Conservation (phyloP, 768 basidiomycete genomes). For the Mycena chlorophos region DNA sequence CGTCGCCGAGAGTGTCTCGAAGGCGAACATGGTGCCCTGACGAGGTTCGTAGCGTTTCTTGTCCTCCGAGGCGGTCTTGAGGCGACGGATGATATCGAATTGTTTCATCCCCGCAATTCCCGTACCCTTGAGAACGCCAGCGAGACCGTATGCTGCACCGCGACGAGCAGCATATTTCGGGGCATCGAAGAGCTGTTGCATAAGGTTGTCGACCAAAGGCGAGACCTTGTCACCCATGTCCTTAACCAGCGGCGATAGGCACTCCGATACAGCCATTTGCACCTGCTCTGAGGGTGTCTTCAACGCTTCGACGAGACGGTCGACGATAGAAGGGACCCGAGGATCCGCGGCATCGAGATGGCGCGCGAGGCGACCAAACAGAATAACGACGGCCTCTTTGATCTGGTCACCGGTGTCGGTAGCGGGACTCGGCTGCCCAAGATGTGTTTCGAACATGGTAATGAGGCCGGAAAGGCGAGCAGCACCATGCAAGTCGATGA, state of each 20-base stretch:
- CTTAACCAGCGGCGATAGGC: slow-evolving; percentile 82
- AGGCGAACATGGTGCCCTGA: slow-evolving; percentile 93
- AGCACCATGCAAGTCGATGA: slow-evolving; percentile 84
- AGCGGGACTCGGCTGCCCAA: slow-evolving; percentile 53
- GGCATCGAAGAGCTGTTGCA: slow-evolving; percentile 73
- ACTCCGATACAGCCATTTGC: slow-evolving; percentile 94
- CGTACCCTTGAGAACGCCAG: slow-evolving; percentile 89
- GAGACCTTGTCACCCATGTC: slow-evolving; percentile 62
- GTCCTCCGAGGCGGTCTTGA: slow-evolving; percentile 79
- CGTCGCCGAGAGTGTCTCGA: slow-evolving; percentile 85
- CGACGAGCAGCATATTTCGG: slow-evolving; percentile 90
- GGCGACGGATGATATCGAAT: slow-evolving; percentile 70
- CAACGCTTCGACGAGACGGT: slow-evolving; percentile 83
- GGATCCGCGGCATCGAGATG: slow-evolving; percentile 78
- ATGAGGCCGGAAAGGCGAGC: slow-evolving; percentile 72
- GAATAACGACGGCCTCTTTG: slow-evolving; percentile 92
- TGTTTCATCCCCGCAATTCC: slow-evolving; percentile 87
- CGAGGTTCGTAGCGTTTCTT: slow-evolving; percentile 85
- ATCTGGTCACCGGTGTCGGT: slow-evolving; percentile 82
- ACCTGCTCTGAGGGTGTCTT: slow-evolving; percentile 96
- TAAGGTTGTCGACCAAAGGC: slow-evolving; percentile 70
- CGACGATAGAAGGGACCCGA: slow-evolving; percentile 79
- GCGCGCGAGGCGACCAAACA: slow-evolving; percentile 89
- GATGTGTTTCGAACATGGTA: slow-evolving; percentile 75
- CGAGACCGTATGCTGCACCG: slow-evolving; percentile 96